A percentile compares a stretch with the other conserved stretches of the same genome.
Conservation (phyloP, 345 rosid species). For the Hirschfeldia incana region DNA sequence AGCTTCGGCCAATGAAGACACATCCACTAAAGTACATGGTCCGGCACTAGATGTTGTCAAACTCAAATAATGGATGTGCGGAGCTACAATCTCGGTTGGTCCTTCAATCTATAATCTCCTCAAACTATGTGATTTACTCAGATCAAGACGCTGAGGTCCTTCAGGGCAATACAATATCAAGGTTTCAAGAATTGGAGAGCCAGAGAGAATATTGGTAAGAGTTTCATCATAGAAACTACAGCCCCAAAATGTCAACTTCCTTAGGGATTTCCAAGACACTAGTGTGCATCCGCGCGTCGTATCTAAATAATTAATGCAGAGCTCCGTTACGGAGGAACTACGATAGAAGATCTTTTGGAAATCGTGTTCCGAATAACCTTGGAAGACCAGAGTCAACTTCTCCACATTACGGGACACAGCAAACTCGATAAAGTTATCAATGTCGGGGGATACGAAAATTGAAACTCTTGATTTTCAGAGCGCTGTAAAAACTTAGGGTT, state of each 20-base stretch:
- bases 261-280: constrained; percentile 11
- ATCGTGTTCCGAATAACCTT: not conserved
- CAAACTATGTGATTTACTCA: not conserved
- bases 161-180: not conserved
- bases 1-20: too few species aligned
- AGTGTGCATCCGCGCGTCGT: not conserved
- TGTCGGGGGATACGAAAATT: not conserved
- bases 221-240: not conserved
- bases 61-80: not conserved
- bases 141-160: not conserved
- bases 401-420: not conserved
- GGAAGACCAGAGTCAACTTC: not conserved
- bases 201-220: constrained; percentile 7
- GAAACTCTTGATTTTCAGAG: not conserved
- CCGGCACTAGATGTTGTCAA: too few species aligned
- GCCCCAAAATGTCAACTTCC: not conserved
- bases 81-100: constrained; percentile 5
- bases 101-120: not conserved
- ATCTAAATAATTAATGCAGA: not conserved
- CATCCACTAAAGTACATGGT: too few species aligned
- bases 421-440: not conserved
- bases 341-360: not conserved
- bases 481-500: not conserved
- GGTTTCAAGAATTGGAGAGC: not conserved
- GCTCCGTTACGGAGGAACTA: not conserved